A percentile compares a stretch with the other conserved stretches of the same genome.
phyloP scores from a whole-genome alignment of 2,329 filamentous ascomycete genomes.

The Tympanopsis confertula region DNA sequence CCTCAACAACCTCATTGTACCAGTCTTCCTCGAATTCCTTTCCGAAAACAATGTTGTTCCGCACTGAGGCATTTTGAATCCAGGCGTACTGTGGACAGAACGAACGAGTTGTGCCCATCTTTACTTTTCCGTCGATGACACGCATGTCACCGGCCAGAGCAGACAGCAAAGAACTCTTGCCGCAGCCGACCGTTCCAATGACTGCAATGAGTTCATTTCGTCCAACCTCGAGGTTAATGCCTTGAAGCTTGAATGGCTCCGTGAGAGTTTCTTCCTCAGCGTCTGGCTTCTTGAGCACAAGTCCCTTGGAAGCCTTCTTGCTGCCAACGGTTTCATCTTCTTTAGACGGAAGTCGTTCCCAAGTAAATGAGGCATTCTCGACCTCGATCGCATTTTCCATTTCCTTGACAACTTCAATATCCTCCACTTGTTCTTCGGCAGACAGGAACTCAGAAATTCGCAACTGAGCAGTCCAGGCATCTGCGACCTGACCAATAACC shows the following conservation, averaged over 20 bases:
- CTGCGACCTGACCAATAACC: conserved; percentile 78
- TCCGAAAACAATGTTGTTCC: conserved; percentile 84
- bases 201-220: conserved; percentile 70
- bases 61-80: conserved; percentile 86
- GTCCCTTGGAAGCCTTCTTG: neutral
- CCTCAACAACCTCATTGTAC: conserved; percentile 76
- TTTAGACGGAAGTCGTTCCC: conserved; percentile 41
- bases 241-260: conserved; percentile 63
- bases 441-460: conserved; percentile 82
- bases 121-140: conserved; percentile 61
- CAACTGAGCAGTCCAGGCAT: conserved; percentile 74
- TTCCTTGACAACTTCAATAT: conserved; percentile 42
- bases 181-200: conserved; percentile 81
- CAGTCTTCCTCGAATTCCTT: conserved; percentile 64
- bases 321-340: neutral
- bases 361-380: conserved; percentile 68
- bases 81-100: conserved; percentile 96
- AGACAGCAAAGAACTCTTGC: conserved; percentile 80
- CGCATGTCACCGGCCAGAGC: conserved; percentile 92
- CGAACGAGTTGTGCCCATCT: conserved; percentile 67
- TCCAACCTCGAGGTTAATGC: conserved; percentile 55
- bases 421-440: conserved; percentile 73
- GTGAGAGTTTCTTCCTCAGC: conserved; percentile 17
- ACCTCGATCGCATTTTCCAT: conserved; percentile 62
- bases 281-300: neutral